Percentiles rank a stretch among this genome's conserved stretches.
Evolutionary conservation across 2,329 filamentous ascomycete species (phyloP).

Genomic region (Thelonectria discophora): DNA sequence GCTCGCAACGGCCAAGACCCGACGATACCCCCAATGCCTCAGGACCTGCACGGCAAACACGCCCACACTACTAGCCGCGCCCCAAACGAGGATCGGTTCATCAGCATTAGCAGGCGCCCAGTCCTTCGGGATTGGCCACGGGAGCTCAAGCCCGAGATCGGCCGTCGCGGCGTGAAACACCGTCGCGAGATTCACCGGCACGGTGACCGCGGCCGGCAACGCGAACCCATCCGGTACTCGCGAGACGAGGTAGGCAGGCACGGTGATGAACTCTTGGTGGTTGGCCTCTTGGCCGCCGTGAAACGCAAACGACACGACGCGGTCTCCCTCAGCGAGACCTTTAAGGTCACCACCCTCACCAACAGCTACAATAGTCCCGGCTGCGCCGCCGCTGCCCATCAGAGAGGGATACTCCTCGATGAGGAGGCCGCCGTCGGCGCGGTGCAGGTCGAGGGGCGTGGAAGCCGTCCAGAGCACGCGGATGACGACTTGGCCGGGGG

Average conservation of each 20-base stretch:
- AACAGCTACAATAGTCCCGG: conserved; percentile 62
- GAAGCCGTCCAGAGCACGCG: conserved; percentile 67
- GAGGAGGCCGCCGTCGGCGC: conserved; percentile 67
- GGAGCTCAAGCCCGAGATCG: conserved; percentile 62
- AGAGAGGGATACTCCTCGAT: conserved; percentile 58
- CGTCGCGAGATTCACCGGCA: conserved; percentile 67
- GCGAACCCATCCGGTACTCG: conserved; percentile 54
- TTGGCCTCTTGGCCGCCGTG: conserved; percentile 57
- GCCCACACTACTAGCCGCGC: conserved; percentile 62
- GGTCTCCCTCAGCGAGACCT: conserved; percentile 60
- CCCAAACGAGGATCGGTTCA: conserved; percentile 59
- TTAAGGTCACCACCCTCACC: conserved; percentile 52
- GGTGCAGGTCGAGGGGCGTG: conserved; percentile 69
- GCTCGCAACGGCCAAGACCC: conserved; percentile 59
- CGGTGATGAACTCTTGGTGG: conserved; percentile 64
- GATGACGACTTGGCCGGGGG: conserved; percentile 60
- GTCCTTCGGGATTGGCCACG: conserved; percentile 62
- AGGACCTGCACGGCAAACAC: conserved; percentile 61
- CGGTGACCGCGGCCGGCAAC: conserved; percentile 58
- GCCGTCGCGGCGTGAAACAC: conserved; percentile 62
- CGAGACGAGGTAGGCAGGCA: conserved; percentile 58
- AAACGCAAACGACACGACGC: conserved; percentile 65
- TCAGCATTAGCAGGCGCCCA: conserved; percentile 50
- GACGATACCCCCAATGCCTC: conserved; percentile 62
- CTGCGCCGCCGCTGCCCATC: conserved; percentile 60